Conservation (phyloP, 371 early-diverging fungal species). For the Syncephalis plumigaleata region DNA sequence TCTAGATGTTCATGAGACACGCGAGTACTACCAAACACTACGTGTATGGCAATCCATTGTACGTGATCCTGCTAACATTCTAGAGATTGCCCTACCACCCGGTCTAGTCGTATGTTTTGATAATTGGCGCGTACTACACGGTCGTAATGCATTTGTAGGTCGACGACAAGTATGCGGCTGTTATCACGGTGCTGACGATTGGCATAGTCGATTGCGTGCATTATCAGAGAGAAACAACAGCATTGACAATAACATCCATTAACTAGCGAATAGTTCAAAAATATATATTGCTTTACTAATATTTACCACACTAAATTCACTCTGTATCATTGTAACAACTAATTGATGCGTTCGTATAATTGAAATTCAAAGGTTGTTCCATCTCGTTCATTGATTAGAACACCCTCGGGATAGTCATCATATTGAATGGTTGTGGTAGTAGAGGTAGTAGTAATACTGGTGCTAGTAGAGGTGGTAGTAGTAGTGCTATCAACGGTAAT, state of each 20-base stretch:
- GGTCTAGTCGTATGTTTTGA: slow-evolving; percentile 66
- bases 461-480: too few relatives aligned
- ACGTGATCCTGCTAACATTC: slow-evolving; percentile 31
- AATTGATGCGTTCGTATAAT: neutral
- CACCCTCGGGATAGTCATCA: too few relatives aligned
- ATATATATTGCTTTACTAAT: neutral
- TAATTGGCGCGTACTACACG: slow-evolving; percentile 81
- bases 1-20: slow-evolving; percentile 24
- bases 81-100: slow-evolving; percentile 48
- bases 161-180: slow-evolving; percentile 58
- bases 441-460: too few relatives aligned
- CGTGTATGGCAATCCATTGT: slow-evolving; percentile 51
- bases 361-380: too few relatives aligned
- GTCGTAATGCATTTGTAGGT: slow-evolving; percentile 57
- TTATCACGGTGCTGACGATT: slow-evolving; percentile 75
- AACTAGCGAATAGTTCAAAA: too few relatives aligned
- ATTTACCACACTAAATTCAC: too few relatives aligned
- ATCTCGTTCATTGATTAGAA: too few relatives aligned
- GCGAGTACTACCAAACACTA: slow-evolving; percentile 55
- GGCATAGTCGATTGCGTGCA: slow-evolving; percentile 29
- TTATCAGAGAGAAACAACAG: slow-evolving; percentile 7
- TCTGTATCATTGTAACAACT: neutral
- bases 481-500: too few relatives aligned
- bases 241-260: too few relatives aligned
- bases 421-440: too few relatives aligned